phyloP scores from a whole-genome alignment of 495 filamentous ascomycete species.

The Penicillium fimorum region DNA sequence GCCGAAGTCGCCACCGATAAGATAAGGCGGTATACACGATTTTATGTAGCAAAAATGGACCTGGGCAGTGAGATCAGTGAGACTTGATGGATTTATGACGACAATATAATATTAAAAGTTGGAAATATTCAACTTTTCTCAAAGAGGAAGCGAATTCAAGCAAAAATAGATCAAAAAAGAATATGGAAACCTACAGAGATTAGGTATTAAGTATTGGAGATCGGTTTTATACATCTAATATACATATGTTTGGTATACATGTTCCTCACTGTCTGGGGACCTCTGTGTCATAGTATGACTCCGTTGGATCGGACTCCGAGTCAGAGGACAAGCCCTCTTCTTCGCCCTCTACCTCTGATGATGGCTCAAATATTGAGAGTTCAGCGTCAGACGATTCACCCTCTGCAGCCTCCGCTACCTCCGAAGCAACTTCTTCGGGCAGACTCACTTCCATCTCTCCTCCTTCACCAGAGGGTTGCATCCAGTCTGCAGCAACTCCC shows the following conservation, averaged over 20 bases:
- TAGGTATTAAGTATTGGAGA: conserved; percentile 3
- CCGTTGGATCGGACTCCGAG: background rate
- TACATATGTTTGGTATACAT: conserved; percentile 16
- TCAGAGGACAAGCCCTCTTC: conserved; percentile 3
- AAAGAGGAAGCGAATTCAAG: background rate
- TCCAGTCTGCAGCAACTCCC: conserved; percentile 20
- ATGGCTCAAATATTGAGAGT: background rate
- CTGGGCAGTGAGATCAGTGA: background rate
- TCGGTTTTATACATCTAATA: conserved; percentile 22
- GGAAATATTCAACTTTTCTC: background rate
- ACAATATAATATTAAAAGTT: background rate
- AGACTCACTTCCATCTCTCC: conserved; percentile 12
- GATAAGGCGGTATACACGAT: conserved; percentile 25
- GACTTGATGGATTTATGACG: background rate
- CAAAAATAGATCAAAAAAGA: background rate
- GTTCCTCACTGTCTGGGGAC: background rate
- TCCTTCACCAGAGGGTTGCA: conserved; percentile 17
- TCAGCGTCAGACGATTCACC: background rate
- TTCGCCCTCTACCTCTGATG: background rate
- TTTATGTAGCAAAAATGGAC: background rate
- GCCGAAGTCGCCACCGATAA: conserved; percentile 45
- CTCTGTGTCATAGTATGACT: conserved; percentile 7
- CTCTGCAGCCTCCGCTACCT: background rate
- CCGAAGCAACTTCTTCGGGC: conserved; percentile 12
- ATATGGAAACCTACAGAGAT: background rate